Evolutionary conservation across 768 basidiomycete genomes (phyloP).

Genomic region (Tricholoma sp.): DNA sequence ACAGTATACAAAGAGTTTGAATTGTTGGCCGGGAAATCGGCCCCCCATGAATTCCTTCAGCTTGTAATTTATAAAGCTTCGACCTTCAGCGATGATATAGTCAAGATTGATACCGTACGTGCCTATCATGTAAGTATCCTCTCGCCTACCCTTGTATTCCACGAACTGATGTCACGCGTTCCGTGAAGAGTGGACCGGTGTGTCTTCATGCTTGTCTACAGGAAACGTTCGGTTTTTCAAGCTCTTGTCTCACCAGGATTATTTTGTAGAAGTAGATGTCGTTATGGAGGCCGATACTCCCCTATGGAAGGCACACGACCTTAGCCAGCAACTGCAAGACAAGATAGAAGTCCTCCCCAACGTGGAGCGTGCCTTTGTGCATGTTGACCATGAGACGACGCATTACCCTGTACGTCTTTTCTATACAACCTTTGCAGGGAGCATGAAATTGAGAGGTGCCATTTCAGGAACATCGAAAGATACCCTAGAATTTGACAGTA

Average conservation of each 20-base stretch:
- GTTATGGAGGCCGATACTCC: slow-evolving; percentile 89
- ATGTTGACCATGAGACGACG: slow-evolving; percentile 92
- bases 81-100: slow-evolving; percentile 85
- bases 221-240: slow-evolving; percentile 2
- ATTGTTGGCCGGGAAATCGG: slow-evolving; percentile 87
- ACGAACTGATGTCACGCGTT: slow-evolving; percentile 4
- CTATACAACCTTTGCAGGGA: not conserved
- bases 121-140: slow-evolving; percentile 75
- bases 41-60: slow-evolving; percentile 86
- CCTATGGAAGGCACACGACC: slow-evolving; percentile 83
- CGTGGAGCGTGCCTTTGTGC: slow-evolving; percentile 91
- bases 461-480: slow-evolving; percentile 46
- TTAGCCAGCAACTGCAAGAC: slow-evolving; percentile 81
- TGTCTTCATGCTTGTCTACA: slow-evolving; percentile 13
- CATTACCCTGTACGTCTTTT: slow-evolving; percentile 47
- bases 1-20: slow-evolving; percentile 82
- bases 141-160: not conserved
- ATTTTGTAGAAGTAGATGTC: slow-evolving; percentile 93
- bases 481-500: slow-evolving; percentile 5
- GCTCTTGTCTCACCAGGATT: slow-evolving; percentile 47
- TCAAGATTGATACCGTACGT: slow-evolving; percentile 85
- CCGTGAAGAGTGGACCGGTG: slow-evolving; percentile 66
- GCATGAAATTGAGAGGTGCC: slow-evolving; percentile 1
- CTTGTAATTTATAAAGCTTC: slow-evolving; percentile 89
- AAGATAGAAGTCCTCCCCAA: slow-evolving; percentile 86